Conservation (phyloP, 306 rosid species). For the Cucurbita moschata region DNA sequence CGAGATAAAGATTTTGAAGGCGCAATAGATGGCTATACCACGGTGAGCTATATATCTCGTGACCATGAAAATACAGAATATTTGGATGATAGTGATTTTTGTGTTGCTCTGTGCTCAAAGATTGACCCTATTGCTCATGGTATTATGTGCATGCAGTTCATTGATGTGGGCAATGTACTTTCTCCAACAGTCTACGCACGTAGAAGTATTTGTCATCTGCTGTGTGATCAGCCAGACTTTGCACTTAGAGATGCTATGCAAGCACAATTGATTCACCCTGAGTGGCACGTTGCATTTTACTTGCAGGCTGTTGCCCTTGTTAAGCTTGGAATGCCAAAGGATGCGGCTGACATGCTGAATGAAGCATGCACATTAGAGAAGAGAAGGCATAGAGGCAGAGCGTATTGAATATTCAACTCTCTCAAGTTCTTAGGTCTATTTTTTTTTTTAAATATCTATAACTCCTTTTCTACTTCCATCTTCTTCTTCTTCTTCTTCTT, state of each 20-base stretch:
- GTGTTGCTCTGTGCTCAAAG: neutral
- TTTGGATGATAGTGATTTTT: neutral
- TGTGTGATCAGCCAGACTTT: slow-evolving; percentile 68
- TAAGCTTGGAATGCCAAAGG: slow-evolving; percentile 61
- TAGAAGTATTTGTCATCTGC: slow-evolving; percentile 49
- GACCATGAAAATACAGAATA: neutral
- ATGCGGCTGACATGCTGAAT: slow-evolving; percentile 55
- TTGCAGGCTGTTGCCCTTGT: slow-evolving; percentile 79
- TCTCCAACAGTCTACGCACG: slow-evolving; percentile 60
- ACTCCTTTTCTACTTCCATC: neutral
- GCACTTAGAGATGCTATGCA: slow-evolving; percentile 80
- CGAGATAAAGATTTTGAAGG: slow-evolving; percentile 55
- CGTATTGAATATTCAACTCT: slow-evolving; percentile 8
- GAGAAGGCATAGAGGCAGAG: slow-evolving; percentile 34
- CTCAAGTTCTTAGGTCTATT: neutral
- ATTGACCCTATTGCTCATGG: neutral
- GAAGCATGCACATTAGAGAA: slow-evolving; percentile 63
- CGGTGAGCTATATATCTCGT: slow-evolving; percentile 19
- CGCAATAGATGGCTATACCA: slow-evolving; percentile 48
- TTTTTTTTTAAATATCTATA: neutral
- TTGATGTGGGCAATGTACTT: slow-evolving; percentile 49
- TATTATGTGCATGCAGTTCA: slow-evolving; percentile 38
- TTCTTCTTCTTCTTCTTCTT: neutral
- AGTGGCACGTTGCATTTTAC: slow-evolving; percentile 78
- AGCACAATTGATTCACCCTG: slow-evolving; percentile 57